phyloP scores from a whole-genome alignment of 2,329 filamentous ascomycete genomes.

The Metarhizium anisopliae region DNA sequence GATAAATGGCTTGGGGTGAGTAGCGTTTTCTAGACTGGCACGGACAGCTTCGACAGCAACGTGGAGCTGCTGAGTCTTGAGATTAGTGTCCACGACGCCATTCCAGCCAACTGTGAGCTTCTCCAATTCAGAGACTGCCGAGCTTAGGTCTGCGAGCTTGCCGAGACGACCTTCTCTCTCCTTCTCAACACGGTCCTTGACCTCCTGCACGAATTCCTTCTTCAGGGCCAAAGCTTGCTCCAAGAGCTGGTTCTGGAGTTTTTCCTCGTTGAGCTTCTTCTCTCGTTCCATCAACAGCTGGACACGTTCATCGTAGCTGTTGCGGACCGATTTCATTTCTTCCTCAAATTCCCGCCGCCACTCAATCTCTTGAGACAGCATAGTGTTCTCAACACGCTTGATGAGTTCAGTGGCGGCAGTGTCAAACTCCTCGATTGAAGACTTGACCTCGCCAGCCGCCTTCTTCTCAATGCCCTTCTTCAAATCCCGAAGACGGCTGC shows the following conservation, averaged over 20 bases:
- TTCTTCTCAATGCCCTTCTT: slow-evolving; percentile 60
- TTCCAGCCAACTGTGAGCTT: slow-evolving; percentile 85
- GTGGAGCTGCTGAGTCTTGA: slow-evolving; percentile 91
- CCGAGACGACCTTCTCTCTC: slow-evolving; percentile 82
- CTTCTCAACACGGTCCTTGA: slow-evolving; percentile 73
- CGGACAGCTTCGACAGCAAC: slow-evolving; percentile 92
- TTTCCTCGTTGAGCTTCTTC: slow-evolving; percentile 72
- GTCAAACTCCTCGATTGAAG: slow-evolving; percentile 72
- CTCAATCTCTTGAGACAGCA: slow-evolving; percentile 68
- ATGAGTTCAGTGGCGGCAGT: slow-evolving; percentile 81
- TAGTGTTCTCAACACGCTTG: slow-evolving; percentile 73
- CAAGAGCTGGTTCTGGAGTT: slow-evolving; percentile 73
- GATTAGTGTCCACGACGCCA: slow-evolving; percentile 77
- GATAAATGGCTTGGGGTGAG: slow-evolving; percentile 73
- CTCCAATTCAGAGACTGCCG: slow-evolving; percentile 74
- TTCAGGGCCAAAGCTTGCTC: slow-evolving; percentile 88
- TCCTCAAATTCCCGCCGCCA: slow-evolving; percentile 83
- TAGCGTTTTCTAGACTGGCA: slow-evolving; percentile 65
- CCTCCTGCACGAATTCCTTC: slow-evolving; percentile 69
- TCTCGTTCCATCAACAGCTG: slow-evolving; percentile 71
- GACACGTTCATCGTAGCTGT: slow-evolving; percentile 72
- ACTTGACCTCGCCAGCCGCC: slow-evolving; percentile 65
- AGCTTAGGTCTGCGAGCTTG: slow-evolving; percentile 72
- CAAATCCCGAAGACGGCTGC: slow-evolving; percentile 65
- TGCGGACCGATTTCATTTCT: slow-evolving; percentile 72